Conservation (phyloP, 495 filamentous ascomycete genomes). For the Penicillium flavigenum region DNA sequence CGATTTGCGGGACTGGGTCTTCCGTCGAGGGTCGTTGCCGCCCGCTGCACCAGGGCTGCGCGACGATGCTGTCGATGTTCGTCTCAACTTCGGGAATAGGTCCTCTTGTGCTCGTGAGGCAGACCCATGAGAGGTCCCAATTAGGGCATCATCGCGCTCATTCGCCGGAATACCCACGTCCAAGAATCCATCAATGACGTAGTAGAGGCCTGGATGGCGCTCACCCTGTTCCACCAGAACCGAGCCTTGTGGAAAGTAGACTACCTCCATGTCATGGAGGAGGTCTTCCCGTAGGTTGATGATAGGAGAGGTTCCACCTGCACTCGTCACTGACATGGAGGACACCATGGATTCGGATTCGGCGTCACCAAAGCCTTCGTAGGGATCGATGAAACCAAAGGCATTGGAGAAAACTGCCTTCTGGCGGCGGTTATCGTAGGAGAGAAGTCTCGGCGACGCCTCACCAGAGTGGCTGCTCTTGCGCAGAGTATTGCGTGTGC, state of each 20-base stretch:
- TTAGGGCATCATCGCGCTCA: conserved; percentile 48
- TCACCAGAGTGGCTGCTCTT: conserved; percentile 69
- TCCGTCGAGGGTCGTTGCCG: conserved; percentile 45
- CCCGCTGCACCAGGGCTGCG: conserved; percentile 32
- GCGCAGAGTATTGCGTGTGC: conserved; percentile 57
- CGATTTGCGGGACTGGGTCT: conserved; percentile 60
- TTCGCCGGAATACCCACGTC: conserved; percentile 78
- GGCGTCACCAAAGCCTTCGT: conserved; percentile 76
- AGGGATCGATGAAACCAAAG: conserved; percentile 91
- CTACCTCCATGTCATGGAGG: conserved; percentile 92
- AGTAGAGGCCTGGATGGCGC: conserved; percentile 92
- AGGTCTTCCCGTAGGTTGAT: conserved; percentile 67
- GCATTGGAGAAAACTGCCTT: conserved; percentile 84
- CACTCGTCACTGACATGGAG: conserved; percentile 60
- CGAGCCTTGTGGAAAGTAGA: conserved; percentile 92
- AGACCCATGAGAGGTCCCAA: conserved; percentile 35
- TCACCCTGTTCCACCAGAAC: conserved; percentile 97
- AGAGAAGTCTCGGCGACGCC: conserved; percentile 78
- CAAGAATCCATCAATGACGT: conserved; percentile 95
- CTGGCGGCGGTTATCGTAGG: conserved; percentile 79
- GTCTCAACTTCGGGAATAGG: conserved; percentile 48
- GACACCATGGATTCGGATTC: conserved; percentile 85
- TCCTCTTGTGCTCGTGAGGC: conserved; percentile 40
- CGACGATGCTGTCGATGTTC: conserved; percentile 51
- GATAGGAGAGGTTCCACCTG: conserved; percentile 54